Conservation (phyloP, 169 alveolate species). For the Plasmodium relictum region DNA sequence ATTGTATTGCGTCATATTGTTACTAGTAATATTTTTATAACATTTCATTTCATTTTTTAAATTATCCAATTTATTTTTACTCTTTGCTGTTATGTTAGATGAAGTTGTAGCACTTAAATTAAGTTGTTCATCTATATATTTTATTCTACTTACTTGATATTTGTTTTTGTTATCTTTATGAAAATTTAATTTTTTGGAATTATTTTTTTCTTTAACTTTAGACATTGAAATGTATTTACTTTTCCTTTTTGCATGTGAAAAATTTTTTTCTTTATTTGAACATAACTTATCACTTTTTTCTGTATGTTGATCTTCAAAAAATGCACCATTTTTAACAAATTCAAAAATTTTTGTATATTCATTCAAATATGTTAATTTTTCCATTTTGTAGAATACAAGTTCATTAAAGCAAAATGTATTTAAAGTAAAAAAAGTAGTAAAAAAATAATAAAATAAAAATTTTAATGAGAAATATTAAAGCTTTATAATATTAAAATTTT, state of each 20-base stretch:
- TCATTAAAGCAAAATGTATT: neutral
- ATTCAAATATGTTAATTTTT: constrained; percentile 17
- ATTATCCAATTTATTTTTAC: neutral
- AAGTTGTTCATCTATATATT: constrained; percentile 23
- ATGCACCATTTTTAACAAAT: neutral
- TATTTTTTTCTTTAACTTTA: constrained; percentile 18
- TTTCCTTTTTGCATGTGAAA: constrained; percentile 26
- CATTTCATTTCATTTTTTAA: constrained; percentile 15
- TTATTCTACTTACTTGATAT: constrained; percentile 10
- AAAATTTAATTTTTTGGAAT: constrained; percentile 21
- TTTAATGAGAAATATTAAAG: neutral
- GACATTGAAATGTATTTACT: constrained; percentile 8
- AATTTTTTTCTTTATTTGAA: constrained; percentile 7
- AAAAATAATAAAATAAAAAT: neutral
- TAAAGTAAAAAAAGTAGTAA: neutral
- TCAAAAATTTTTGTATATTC: constrained; percentile 28
- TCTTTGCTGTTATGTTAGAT: neutral
- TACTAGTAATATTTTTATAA: neutral
- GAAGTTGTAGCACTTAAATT: constrained; percentile 3
- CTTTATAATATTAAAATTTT: no score
- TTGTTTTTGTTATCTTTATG: constrained; percentile 23
- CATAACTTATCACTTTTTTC: neutral
- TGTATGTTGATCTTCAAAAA: neutral
- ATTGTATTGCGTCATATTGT: neutral
- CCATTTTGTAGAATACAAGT: constrained; percentile 20